A percentile compares a stretch with the other conserved stretches of the same genome.
These are phyloP conservation scores for Hymenoscyphus fraxineus DNA, from an alignment of 2,329 filamentous ascomycete genomes.

Conservation along the genomic window DNA sequence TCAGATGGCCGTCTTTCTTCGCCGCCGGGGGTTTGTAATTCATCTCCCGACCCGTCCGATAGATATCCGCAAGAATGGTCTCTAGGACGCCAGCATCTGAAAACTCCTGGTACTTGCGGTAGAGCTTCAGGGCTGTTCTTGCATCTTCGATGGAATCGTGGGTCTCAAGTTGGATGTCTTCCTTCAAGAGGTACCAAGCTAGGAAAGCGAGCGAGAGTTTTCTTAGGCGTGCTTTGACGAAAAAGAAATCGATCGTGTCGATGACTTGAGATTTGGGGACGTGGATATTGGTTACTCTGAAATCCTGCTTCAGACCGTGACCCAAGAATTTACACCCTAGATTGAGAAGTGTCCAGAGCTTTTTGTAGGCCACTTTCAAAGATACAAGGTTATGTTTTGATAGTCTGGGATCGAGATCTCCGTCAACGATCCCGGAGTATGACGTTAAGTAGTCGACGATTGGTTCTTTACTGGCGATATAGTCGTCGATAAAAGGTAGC, in stretches of 20 bases:
- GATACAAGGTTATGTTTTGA: constrained; percentile 79
- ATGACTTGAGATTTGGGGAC: constrained; percentile 87
- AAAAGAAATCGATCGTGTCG: constrained; percentile 91
- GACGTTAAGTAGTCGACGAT: constrained; percentile 94
- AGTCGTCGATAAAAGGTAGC: constrained; percentile 91
- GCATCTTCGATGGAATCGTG: constrained; percentile 98
- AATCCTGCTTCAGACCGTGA: constrained; percentile 90
- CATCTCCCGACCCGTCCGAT: constrained; percentile 58
- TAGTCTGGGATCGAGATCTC: constrained; percentile 76
- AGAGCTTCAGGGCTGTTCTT: constrained; percentile 82
- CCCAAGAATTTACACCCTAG: constrained; percentile 91
- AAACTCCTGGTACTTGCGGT: constrained; percentile 85
- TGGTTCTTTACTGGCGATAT: constrained; percentile 84
- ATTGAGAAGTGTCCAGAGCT: constrained; percentile 94
- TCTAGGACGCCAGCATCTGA: constrained; percentile 80
- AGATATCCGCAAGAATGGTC: constrained; percentile 82
- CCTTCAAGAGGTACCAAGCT: constrained; percentile 84
- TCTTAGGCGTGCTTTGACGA: constrained; percentile 73
- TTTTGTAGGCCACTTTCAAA: constrained; percentile 93
- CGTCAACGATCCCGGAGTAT: constrained; percentile 84
- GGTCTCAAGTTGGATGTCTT: constrained; percentile 87
- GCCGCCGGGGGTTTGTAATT: constrained; percentile 52
- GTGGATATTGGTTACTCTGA: constrained; percentile 97
- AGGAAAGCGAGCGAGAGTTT: constrained; percentile 88
- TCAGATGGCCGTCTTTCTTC: constrained; percentile 43